These are phyloP conservation scores for Pseudopyrenochaeta lycopersici DNA, from an alignment of 2,329 filamentous ascomycete species.

Conservation along the genomic window DNA sequence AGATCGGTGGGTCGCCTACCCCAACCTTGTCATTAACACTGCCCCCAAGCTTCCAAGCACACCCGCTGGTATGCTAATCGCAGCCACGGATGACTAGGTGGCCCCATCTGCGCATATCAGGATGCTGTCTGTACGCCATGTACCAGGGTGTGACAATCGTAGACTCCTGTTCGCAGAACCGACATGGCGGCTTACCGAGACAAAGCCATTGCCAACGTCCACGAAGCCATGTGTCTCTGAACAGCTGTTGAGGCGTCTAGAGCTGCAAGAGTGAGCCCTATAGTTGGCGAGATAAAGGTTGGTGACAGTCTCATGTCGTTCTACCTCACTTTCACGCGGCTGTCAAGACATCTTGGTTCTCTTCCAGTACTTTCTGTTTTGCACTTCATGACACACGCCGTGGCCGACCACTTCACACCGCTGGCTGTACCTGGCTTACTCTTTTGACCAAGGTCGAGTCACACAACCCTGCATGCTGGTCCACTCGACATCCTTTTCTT, in stretches of 20 bases:
- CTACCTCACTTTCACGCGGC: constrained; percentile 1
- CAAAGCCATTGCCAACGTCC: constrained; percentile 3
- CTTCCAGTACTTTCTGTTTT: neutral
- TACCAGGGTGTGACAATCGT: constrained; percentile 3
- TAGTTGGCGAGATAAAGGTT: constrained; percentile 4
- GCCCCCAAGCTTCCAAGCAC: constrained; percentile 5
- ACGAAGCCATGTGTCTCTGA: constrained; percentile 3
- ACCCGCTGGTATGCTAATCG: constrained; percentile 8
- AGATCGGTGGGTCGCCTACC: constrained; percentile 9
- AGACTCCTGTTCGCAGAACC: neutral
- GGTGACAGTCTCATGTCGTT: constrained; percentile 1
- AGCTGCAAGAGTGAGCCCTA: neutral
- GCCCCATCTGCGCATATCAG: constrained; percentile 3
- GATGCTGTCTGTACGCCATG: constrained; percentile 7
- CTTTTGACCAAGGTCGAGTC: constrained; percentile 3
- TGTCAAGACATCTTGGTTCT: neutral
- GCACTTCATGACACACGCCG: neutral
- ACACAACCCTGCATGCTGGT: constrained; percentile 5
- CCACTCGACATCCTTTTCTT: constrained; percentile 9
- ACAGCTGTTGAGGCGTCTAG: constrained; percentile 2
- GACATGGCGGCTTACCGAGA: constrained; percentile 1
- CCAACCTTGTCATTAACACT: constrained; percentile 8
- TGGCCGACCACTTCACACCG: neutral
- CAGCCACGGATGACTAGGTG: constrained; percentile 5
- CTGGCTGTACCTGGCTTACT: constrained; percentile 1